Evolutionary conservation across 176 grass and related monocot genomes (phyloP).

Genomic region (Rhynchospora pubera): DNA sequence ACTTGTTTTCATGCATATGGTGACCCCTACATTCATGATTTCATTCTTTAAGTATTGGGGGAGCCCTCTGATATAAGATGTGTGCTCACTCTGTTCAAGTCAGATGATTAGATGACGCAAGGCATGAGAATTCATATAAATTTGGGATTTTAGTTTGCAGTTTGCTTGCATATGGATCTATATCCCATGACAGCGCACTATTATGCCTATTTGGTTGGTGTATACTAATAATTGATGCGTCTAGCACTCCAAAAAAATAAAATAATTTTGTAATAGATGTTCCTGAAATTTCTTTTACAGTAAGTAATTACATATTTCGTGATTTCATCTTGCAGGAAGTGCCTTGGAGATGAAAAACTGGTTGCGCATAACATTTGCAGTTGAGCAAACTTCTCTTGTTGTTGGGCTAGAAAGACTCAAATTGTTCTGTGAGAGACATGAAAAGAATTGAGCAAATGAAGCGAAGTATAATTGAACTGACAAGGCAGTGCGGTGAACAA

Average conservation of each 20-base stretch:
- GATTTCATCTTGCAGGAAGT: slow-evolving; percentile 8
- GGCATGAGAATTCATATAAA: neutral
- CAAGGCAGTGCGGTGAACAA: neutral
- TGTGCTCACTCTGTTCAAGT: neutral
- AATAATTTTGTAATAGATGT: neutral
- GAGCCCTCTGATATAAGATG: neutral
- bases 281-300: neutral
- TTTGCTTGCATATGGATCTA: neutral
- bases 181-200: neutral
- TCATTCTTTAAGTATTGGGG: neutral
- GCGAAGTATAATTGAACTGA: neutral
- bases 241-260: neutral
- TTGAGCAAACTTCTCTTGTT: slow-evolving; percentile 6
- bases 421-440: slow-evolving; percentile 19
- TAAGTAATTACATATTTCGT: neutral
- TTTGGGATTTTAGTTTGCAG: neutral
- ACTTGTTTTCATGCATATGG: neutral
- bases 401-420: slow-evolving; percentile 10
- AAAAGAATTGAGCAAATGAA: neutral
- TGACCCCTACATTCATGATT: neutral
- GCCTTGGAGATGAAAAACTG: slow-evolving; percentile 26
- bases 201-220: neutral
- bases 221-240: neutral
- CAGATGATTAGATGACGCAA: neutral
- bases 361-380: slow-evolving; percentile 21